Evolutionary conservation across 2,329 filamentous ascomycete species (phyloP), one percentile per base, ranked within the genome.

Genomic region (Aureobasidium musti): DNA sequence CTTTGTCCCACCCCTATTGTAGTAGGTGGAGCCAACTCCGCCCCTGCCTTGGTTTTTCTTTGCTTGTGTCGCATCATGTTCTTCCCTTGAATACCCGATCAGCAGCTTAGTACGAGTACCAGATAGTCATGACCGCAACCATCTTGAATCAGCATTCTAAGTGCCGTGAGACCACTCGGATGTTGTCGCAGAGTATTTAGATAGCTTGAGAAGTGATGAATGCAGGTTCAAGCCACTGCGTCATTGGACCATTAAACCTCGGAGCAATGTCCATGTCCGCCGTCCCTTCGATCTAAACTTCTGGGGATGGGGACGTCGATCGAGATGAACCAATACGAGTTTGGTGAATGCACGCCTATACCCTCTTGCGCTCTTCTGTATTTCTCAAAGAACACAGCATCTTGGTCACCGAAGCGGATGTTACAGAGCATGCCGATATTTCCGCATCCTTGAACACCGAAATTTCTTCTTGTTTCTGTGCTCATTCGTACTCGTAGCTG

Each of bases 221-320:
- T 53, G 50, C 30, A 53, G 50, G 30, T 53, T 5, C 3, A 39
- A 39, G 35, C 35, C 35, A 39, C 14, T 39, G 21, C 41, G 41
- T 50, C 52, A 35, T 33, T 33, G 4, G 2, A 7, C 30, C 21
- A n/a, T 56, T 23, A 39, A 39, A 41, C 13, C 13, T 56, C 52
- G 52, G 52, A 23, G 52, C 23, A 4, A 23, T 33, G 54, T 45
- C 54, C 35, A 45, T 23, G 19, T 59, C 54, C 54, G 54, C 23
- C 7, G 26, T 21, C 26, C 14, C n/a, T 28, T n/a, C 7, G 26
- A 43, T 21, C 13, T 21, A 21, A 21, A 28, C 14, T 43, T 45
- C 54, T 45, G 39, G 54, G 41, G 37, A 39, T 14, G 19, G 5
- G 50, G n/a, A 26, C n/a, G 30, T 23, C 19, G 50, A 54, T 54